Evolutionary conservation across 2,329 filamentous ascomycete species (phyloP).

Genomic region (Fusarium temperatum): DNA sequence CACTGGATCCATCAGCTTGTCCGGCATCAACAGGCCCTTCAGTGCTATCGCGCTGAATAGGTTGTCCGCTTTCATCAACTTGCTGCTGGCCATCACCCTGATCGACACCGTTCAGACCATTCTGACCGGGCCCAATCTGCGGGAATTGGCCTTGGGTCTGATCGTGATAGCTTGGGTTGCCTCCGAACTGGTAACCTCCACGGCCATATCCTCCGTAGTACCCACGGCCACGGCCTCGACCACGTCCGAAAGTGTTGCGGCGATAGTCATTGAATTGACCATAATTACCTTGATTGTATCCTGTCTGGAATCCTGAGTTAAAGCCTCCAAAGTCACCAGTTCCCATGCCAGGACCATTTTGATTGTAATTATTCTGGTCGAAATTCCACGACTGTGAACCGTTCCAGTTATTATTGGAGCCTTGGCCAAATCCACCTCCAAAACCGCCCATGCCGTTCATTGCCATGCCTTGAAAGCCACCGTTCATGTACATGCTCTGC

Average conservation of each 20-base stretch:
- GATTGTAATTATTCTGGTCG: conserved; percentile 89
- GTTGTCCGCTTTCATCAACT: conserved; percentile 53
- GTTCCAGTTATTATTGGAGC: conserved; percentile 83
- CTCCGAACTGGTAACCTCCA: conserved; percentile 61
- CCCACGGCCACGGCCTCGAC: conserved; percentile 72
- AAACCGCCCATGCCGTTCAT: conserved; percentile 81
- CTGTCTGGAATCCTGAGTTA: conserved; percentile 81
- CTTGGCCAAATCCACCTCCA: conserved; percentile 67
- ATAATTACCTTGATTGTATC: conserved; percentile 86
- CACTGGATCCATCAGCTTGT: conserved; percentile 39
- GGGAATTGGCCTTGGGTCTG: conserved; percentile 47
- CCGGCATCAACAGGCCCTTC: conserved; percentile 31
- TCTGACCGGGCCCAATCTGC: conserved; percentile 41
- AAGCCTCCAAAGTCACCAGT: conserved; percentile 82
- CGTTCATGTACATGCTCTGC: conserved; percentile 82
- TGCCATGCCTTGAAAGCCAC: conserved; percentile 81
- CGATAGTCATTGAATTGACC: conserved; percentile 84
- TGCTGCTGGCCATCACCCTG: conserved; percentile 40
- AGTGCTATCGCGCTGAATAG: conserved; percentile 39
- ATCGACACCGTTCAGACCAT: conserved; percentile 34
- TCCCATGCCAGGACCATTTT: conserved; percentile 84
- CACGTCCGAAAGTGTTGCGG: conserved; percentile 71
- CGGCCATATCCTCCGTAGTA: conserved; percentile 65
- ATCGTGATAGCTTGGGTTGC: conserved; percentile 50
- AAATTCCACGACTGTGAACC: conserved; percentile 84